phyloP scores from a whole-genome alignment of 495 filamentous ascomycete species.

The Penicillium daleae region DNA sequence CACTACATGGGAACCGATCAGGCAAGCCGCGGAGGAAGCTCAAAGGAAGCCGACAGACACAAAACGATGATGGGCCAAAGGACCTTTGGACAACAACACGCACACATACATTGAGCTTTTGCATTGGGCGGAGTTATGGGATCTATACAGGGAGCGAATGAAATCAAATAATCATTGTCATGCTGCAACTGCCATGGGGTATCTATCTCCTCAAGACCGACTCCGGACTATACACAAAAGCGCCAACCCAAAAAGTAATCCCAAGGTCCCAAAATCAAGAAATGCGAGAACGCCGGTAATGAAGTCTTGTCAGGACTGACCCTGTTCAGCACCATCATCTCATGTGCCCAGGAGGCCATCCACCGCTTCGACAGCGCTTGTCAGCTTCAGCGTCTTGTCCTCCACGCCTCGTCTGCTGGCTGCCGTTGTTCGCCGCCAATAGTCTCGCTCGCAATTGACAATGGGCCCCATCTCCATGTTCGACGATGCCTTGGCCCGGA shows the following conservation, averaged over 20 bases:
- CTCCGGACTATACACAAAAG: slow-evolving; percentile 26
- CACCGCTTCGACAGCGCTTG: slow-evolving; percentile 30
- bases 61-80: slow-evolving; percentile 4
- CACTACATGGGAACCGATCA: slow-evolving; percentile 69
- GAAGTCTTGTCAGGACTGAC: background rate
- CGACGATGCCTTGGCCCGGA: slow-evolving; percentile 33
- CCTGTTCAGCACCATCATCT: slow-evolving; percentile 5
- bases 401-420: slow-evolving; percentile 31
- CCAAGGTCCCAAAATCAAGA: slow-evolving; percentile 11
- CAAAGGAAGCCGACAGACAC: slow-evolving; percentile 22
- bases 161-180: slow-evolving; percentile 22
- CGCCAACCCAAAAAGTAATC: slow-evolving; percentile 21
- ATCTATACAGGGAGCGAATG: slow-evolving; percentile 16
- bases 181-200: slow-evolving; percentile 37
- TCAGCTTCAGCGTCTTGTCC: slow-evolving; percentile 36
- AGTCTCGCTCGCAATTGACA: slow-evolving; percentile 51
- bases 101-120: background rate
- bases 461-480: slow-evolving; percentile 50
- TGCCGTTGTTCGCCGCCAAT: slow-evolving; percentile 42
- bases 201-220: slow-evolving; percentile 47
- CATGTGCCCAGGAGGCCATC: slow-evolving; percentile 37
- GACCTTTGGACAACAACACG: background rate
- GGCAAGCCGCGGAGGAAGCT: slow-evolving; percentile 35
- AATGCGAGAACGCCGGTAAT: slow-evolving; percentile 30
- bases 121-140: slow-evolving; percentile 37